Percentiles rank a stretch among this genome's conserved stretches.
Evolutionary conservation across 148 eudicot genomes (phyloP).

Genomic region (Suaeda aralocaspica): DNA sequence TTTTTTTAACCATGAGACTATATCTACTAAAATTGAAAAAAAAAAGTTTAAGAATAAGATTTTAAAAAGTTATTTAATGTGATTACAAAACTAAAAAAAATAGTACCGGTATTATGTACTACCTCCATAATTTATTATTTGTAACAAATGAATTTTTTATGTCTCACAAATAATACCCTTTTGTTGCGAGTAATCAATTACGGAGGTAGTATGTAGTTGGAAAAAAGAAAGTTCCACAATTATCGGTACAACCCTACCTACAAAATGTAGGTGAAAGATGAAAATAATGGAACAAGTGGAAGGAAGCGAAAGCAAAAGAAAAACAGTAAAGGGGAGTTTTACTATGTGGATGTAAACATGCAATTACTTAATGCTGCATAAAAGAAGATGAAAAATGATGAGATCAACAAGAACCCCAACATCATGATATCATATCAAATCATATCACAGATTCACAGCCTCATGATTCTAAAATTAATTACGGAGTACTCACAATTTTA

Average conservation of each 20-base stretch:
- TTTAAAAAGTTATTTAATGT: too few species aligned
- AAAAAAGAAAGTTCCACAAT: neutral
- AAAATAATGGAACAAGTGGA: neutral
- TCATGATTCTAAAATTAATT: conserved; percentile 17
- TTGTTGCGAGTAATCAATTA: too few species aligned
- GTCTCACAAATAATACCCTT: too few species aligned
- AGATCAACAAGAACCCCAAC: conserved; percentile 8
- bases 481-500: neutral
- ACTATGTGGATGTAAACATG: neutral
- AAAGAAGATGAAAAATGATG: neutral
- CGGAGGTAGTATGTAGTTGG: too few species aligned
- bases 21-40: too few species aligned
- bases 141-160: too few species aligned
- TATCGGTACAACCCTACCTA: neutral
- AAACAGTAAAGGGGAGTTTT: neutral
- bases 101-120: too few species aligned
- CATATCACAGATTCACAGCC: conserved; percentile 7
- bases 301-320: too few species aligned
- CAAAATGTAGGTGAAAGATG: neutral
- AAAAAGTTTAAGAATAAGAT: too few species aligned
- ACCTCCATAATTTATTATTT: too few species aligned
- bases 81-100: too few species aligned
- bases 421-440: conserved; percentile 5
- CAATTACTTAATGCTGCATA: conserved; percentile 5
- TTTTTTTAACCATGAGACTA: too few species aligned